Evolutionary conservation across 441 rosid species (phyloP).

Genomic region (Viola pubescens): DNA sequence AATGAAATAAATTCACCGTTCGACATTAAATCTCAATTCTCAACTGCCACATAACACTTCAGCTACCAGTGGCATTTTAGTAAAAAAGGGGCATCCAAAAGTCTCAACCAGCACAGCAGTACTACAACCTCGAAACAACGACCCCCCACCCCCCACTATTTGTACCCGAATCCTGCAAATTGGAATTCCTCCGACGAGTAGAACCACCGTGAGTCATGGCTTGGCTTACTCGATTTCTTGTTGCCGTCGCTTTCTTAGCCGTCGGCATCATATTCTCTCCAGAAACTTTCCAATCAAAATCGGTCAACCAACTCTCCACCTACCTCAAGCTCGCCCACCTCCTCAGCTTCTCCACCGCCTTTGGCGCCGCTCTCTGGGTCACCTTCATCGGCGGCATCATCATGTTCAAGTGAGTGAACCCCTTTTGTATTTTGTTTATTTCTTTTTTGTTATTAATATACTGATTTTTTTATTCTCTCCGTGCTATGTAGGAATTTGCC

Average conservation of each 20-base stretch:
- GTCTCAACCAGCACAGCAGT: not conserved
- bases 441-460: not conserved
- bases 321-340: constrained; percentile 71
- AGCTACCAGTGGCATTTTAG: not conserved
- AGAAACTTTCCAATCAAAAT: constrained; percentile 64
- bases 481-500: constrained; percentile 50
- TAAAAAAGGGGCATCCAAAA: not conserved
- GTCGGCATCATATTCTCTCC: constrained; percentile 77
- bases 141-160: not conserved
- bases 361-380: constrained; percentile 96
- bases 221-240: constrained; percentile 63
- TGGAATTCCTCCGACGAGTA: not conserved
- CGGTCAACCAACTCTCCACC: constrained; percentile 33
- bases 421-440: not conserved
- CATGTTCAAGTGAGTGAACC: constrained; percentile 67
- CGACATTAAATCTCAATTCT: no score
- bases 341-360: constrained; percentile 78
- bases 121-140: not conserved
- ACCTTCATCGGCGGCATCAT: constrained; percentile 95
- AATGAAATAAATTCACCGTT: no score
- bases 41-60: no score
- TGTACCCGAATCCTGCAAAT: not conserved
- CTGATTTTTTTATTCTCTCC: not conserved
- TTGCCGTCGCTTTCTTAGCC: constrained; percentile 65
- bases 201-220: constrained; percentile 37